Base-by-base conservation (phyloP, 164 flowering plant genomes). In the Vitis riparia region DNA sequence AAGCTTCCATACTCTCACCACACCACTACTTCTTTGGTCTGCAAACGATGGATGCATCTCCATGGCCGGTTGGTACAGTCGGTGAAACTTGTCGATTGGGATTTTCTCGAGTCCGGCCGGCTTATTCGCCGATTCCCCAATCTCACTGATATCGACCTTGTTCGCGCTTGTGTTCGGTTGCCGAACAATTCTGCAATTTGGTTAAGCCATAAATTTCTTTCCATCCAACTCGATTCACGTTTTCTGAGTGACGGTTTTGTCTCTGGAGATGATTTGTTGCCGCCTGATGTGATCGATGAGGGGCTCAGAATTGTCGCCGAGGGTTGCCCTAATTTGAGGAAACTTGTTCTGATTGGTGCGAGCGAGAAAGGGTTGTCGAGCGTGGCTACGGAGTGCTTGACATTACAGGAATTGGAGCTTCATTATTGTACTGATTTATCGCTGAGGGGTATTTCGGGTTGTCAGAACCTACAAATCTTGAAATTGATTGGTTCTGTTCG, bases 321-420 rank as follows among this genome's bases (percentile, higher is more conserved):
- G 5, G 96, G 92, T 7, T 93, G 87, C 69, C 88, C 94, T 0
- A 91, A 88, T 79, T 77, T 96, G 72, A 78, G 94, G 14, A 89
- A 76, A 68, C 81, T 93, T 19, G 86, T 59, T 17, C 75, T 96
- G 67, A 65, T 89, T 51, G 84, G 81, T 55, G 87, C 88, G 5
- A 81, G 87, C 59, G 97, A 86, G 37, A 37, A 58, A 13, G 98
- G 98, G 44, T 68, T 96, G 61, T 51, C 78, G 73, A 76, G 79
- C 65, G 81, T 96, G 27, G 97, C 97, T 0, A 87, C 83, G 49
- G 90, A 83, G 60, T 96, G 99, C 66, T 70, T 70, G 11, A 89
- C 81, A 1, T 74, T 96, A 79, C 97, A 91, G 71, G 99, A 92
- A 51, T 69, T 96, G 73, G 98, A 93, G 77, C 56, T 96, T 75